A percentile compares a stretch with the other conserved stretches of the same genome.
Evolutionary conservation across 306 rosid genomes (phyloP).

Genomic region (Casuarina glauca): DNA sequence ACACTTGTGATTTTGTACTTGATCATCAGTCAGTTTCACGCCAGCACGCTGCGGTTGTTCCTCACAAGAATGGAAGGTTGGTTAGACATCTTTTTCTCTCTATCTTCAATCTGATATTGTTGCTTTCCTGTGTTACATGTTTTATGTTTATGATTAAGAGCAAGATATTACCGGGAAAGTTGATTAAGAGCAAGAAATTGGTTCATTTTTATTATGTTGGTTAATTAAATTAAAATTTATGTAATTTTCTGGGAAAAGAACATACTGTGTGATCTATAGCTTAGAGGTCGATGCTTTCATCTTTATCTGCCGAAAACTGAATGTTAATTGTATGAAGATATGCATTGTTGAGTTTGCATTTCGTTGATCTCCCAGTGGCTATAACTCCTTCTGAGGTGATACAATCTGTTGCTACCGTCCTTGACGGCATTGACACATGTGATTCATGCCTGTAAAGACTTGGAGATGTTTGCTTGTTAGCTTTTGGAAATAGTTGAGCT

Average conservation of each 20-base stretch:
- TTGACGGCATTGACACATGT: not conserved
- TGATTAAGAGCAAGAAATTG: not conserved
- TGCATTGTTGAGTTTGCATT: not conserved
- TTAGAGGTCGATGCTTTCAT: not conserved
- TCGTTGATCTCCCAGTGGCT: conserved; percentile 14
- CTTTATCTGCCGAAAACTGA: not conserved
- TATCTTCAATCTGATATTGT: conserved; percentile 13
- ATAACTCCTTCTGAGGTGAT: conserved; percentile 14
- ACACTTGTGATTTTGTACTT: conserved; percentile 83
- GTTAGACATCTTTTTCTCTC: conserved; percentile 40
- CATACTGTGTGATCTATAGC: not conserved
- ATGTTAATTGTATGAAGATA: conserved; percentile 4
- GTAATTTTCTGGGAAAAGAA: not conserved
- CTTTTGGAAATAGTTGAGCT: conserved; percentile 2
- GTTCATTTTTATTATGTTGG: not conserved
- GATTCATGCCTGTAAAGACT: conserved; percentile 4
- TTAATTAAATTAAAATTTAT: not conserved
- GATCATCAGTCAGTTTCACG: conserved; percentile 98
- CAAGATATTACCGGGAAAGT: not conserved
- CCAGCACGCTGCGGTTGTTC: conserved; percentile 94
- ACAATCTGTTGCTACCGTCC: not conserved
- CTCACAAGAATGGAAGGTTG: conserved; percentile 99
- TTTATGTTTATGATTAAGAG: not conserved
- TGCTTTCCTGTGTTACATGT: not conserved
- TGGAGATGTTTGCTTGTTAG: conserved; percentile 1